Evolutionary conservation across 805 yeast genomes (phyloP).

Genomic region (Kurtzmaniella cleridarum): DNA sequence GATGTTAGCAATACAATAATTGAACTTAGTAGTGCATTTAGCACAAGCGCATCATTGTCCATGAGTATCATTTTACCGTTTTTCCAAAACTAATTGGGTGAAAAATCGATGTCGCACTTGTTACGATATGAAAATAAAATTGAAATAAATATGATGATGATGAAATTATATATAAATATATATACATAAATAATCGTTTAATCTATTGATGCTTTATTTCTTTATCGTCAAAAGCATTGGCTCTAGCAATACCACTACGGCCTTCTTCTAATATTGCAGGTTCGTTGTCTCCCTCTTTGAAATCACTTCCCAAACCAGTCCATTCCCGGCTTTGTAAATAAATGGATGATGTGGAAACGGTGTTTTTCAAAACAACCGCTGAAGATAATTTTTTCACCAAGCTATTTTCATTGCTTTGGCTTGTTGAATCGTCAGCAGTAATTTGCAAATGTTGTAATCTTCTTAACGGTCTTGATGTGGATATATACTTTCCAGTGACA

Average conservation of each 20-base stretch:
- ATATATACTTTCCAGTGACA: slow-evolving; percentile 73
- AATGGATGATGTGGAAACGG: slow-evolving; percentile 85
- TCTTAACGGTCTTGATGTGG: slow-evolving; percentile 72
- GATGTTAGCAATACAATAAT: too few relatives aligned
- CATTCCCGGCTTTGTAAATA: slow-evolving; percentile 69
- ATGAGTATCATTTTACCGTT: too few relatives aligned
- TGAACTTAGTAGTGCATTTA: too few relatives aligned
- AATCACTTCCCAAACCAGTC: slow-evolving; percentile 92
- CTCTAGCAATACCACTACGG: slow-evolving; percentile 82
- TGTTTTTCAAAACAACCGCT: slow-evolving; percentile 61
- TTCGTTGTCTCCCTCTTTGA: slow-evolving; percentile 33
- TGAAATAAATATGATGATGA: too few relatives aligned
- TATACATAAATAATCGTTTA: too few relatives aligned
- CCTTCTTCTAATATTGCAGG: slow-evolving; percentile 77
- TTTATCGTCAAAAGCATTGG: slow-evolving; percentile 46
- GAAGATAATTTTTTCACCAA: slow-evolving; percentile 54
- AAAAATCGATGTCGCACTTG: too few relatives aligned
- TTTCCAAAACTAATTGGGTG: too few relatives aligned
- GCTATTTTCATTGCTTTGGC: slow-evolving; percentile 21
- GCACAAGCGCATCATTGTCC: too few relatives aligned
- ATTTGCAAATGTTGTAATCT: slow-evolving; percentile 59
- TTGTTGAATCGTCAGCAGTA: slow-evolving; percentile 27
- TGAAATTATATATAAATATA: too few relatives aligned
- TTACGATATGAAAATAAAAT: too few relatives aligned
- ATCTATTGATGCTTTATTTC: neutral